Base-by-base conservation (phyloP, 2,329 filamentous ascomycete species). In the Rutstroemia sp. region DNA sequence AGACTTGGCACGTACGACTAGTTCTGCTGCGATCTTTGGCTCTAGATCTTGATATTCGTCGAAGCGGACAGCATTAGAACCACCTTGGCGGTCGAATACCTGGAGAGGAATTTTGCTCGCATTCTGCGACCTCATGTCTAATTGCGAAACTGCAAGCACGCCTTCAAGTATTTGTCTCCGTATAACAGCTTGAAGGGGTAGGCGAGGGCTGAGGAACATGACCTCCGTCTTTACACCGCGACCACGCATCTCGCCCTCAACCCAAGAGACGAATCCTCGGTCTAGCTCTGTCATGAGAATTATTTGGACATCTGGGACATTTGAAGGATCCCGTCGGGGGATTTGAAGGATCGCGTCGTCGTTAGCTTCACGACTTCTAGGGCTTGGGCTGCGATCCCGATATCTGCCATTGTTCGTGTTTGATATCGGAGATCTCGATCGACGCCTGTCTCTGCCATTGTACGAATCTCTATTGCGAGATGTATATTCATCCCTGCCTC, bases 291-390 rank as follows among this genome's bases (percentile, higher is more conserved):
- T 85, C 46, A 92, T 77, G 5, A 95, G 80, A 27, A 96, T 81
- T 30, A 97, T 83, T 69, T 96, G 91, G 16, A 96, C 87, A 64
- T 97, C 91, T 2, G 92, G 92, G 21, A 96, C 84, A 61, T 94
- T 83, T 57, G 80, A 76, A 4, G 88, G 84, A 57, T 84, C 81
- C 57, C 91, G 80, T 56, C 84, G 81, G 45, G 90, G 89, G 7
- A 95, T 80, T 30, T 88, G 86, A 12, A 91, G 75, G 38, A 82
- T 80, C 40, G 80, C 75, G 60, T 87, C 82, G 36, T 76, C 73
- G 54, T 86, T 79, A 56, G 76, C 71, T 48, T 78, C 73, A 39
- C 77, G 73, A 21, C 79, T 72, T 50, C 78, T 72, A 34, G 89
- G 89, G 59, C 85, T 90, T 3, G 84, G 84, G 58, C 86, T 92